Percentiles rank a stretch among this genome's conserved stretches.
Evolutionary conservation across 2,329 filamentous ascomycete species (phyloP).

Genomic region (Phoma herbarum): DNA sequence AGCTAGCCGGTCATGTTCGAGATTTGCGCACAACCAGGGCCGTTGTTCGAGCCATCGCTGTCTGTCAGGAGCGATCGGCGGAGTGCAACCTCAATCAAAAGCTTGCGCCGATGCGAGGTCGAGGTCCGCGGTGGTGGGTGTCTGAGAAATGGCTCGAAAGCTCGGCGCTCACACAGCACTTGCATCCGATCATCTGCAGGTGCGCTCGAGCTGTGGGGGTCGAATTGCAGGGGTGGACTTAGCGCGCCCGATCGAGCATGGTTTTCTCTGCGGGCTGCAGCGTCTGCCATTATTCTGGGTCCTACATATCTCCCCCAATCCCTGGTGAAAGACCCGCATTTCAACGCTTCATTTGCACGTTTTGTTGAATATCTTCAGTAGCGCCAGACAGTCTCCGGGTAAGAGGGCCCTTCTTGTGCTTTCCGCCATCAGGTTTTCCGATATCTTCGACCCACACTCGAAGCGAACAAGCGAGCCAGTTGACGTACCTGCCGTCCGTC

Average conservation of each 20-base stretch:
- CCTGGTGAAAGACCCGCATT: slow-evolving; percentile 26
- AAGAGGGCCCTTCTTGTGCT: slow-evolving; percentile 10
- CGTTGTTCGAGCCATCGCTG: not conserved
- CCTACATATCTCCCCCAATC: slow-evolving; percentile 26
- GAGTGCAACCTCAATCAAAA: slow-evolving; percentile 15
- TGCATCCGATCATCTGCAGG: slow-evolving; percentile 37
- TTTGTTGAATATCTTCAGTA: slow-evolving; percentile 19
- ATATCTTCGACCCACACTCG: slow-evolving; percentile 22
- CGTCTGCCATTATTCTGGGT: slow-evolving; percentile 22
- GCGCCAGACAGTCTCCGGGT: slow-evolving; percentile 4
- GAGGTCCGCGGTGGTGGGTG: slow-evolving; percentile 6
- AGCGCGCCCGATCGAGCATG: slow-evolving; percentile 7
- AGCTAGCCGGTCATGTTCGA: not conserved
- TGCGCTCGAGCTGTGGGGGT: slow-evolving; percentile 35
- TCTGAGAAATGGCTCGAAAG: slow-evolving; percentile 11
- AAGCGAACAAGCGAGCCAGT: slow-evolving; percentile 19
- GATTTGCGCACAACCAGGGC: not conserved
- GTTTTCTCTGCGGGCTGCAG: slow-evolving; percentile 11
- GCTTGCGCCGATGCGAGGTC: slow-evolving; percentile 9
- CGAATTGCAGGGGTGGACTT: slow-evolving; percentile 24
- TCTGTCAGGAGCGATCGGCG: not conserved
- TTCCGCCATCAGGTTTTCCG: slow-evolving; percentile 21
- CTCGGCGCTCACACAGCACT: slow-evolving; percentile 20
- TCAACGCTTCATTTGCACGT: slow-evolving; percentile 20
- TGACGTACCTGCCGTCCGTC: slow-evolving; percentile 17